Evolutionary conservation across 805 yeast genomes (phyloP).

Genomic region (Metschnikowia colocasiae): DNA sequence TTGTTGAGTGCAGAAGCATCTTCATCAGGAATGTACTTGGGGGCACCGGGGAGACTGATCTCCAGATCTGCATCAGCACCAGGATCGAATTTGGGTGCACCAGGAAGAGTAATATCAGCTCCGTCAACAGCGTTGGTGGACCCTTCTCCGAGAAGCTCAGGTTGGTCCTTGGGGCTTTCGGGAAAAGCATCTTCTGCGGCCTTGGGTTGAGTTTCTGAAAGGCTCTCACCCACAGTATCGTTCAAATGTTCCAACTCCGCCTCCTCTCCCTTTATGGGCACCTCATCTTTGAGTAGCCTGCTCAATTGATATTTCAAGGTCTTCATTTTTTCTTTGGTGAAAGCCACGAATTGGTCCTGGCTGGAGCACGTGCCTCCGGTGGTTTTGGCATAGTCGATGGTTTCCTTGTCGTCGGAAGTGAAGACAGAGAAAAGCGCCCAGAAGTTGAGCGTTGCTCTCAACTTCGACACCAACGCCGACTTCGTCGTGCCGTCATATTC

Average conservation of each 20-base stretch:
- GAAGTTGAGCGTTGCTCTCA: constrained; percentile 55
- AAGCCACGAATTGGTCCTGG: constrained; percentile 50
- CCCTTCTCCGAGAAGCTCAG: neutral
- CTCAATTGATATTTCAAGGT: constrained; percentile 40
- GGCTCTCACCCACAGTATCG: neutral
- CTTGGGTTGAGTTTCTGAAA: neutral
- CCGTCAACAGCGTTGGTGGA: neutral
- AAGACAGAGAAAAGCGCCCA: constrained; percentile 44
- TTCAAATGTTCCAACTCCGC: constrained; percentile 22
- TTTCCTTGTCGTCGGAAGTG: constrained; percentile 21
- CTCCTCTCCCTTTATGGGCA: constrained; percentile 25
- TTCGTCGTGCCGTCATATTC: constrained; percentile 36
- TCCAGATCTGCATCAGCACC: neutral
- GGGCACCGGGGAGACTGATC: constrained; percentile 39
- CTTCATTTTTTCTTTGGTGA: constrained; percentile 50
- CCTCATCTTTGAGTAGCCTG: constrained; percentile 36
- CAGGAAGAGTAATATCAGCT: constrained; percentile 26
- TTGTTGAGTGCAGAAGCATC: constrained; percentile 36
- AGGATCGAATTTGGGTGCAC: constrained; percentile 37
- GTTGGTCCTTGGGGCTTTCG: neutral
- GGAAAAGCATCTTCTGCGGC: neutral
- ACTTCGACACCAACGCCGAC: constrained; percentile 46
- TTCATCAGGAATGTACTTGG: constrained; percentile 39
- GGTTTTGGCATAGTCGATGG: constrained; percentile 39
- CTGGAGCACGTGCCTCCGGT: constrained; percentile 65